Conservation (phyloP, 768 basidiomycete species). For the Tremella fuciformis region DNA sequence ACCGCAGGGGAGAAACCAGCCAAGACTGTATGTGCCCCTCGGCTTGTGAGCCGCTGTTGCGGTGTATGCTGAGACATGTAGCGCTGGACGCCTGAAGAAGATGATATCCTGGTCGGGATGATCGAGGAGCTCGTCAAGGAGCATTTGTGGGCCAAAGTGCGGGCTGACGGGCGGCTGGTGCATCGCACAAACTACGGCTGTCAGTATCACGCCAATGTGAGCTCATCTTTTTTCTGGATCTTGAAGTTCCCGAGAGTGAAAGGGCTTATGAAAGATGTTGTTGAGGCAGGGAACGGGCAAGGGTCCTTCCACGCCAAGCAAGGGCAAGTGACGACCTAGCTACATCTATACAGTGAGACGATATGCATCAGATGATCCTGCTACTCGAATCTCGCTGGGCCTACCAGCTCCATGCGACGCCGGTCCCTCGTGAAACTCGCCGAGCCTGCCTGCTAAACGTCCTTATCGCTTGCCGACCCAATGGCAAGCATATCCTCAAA, state of each 20-base stretch:
- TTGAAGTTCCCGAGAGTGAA: neutral
- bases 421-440: too few relatives aligned
- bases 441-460: too few relatives aligned
- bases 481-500: constrained; percentile 11
- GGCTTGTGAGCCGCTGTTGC: too few relatives aligned
- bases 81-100: constrained; percentile 26
- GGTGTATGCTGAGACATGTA: neutral
- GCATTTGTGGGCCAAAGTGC: constrained; percentile 26
- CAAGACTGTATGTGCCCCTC: too few relatives aligned
- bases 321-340: too few relatives aligned
- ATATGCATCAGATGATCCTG: neutral
- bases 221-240: neutral
- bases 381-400: neutral
- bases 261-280: neutral
- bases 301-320: neutral
- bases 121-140: constrained; percentile 18
- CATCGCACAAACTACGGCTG: constrained; percentile 16
- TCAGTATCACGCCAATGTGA: constrained; percentile 27
- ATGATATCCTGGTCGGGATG: constrained; percentile 22
- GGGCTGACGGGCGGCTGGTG: constrained; percentile 27
- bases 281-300: constrained; percentile 6
- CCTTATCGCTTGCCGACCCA: neutral
- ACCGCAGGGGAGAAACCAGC: too few relatives aligned
- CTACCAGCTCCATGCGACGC: neutral
- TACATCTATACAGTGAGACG: too few relatives aligned